These are phyloP conservation scores for Jaapia argillacea DNA, from an alignment of 768 basidiomycete genomes.

Conservation along the genomic window DNA sequence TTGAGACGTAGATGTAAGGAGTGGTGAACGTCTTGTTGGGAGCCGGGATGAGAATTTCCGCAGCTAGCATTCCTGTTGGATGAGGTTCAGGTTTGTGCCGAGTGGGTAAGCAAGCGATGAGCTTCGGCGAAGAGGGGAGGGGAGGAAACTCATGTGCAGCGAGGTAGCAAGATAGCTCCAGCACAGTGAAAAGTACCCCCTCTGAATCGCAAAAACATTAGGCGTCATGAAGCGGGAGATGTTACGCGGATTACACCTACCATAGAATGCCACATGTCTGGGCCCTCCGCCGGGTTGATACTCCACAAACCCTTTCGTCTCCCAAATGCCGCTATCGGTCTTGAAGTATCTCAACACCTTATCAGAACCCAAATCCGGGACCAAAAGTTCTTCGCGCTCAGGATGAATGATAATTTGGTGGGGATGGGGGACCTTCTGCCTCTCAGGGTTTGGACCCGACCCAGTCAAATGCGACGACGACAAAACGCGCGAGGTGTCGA, in stretches of 20 bases:
- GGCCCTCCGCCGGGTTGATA: constrained; percentile 56
- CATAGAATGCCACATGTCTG: constrained; percentile 53
- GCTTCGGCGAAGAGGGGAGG: constrained; percentile 27
- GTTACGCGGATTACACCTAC: constrained; percentile 30
- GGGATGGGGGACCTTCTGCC: constrained; percentile 69
- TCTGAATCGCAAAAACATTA: constrained; percentile 37
- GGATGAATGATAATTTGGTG: constrained; percentile 57
- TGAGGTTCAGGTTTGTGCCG: constrained; percentile 19
- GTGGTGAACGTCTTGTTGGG: constrained; percentile 41
- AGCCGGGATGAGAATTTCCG: constrained; percentile 56
- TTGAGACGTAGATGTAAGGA: constrained; percentile 62
- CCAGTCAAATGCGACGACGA: constrained; percentile 32
- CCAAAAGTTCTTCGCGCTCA: constrained; percentile 45
- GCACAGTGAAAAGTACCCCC: constrained; percentile 51
- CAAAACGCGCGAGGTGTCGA: constrained; percentile 15
- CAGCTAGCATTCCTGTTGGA: constrained; percentile 46
- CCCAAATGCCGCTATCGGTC: constrained; percentile 34
- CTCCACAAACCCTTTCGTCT: constrained; percentile 34
- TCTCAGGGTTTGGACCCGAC: constrained; percentile 50
- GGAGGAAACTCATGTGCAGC: constrained; percentile 43
- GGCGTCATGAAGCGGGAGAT: too few species aligned
- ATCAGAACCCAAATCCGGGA: constrained; percentile 73
- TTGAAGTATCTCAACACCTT: constrained; percentile 47
- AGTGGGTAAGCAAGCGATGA: constrained; percentile 38
- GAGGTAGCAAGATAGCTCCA: constrained; percentile 55